Evolutionary conservation across 208 protist species (phyloP), one percentile per base, ranked within the genome.

Genomic region (Crithidia bombi): DNA sequence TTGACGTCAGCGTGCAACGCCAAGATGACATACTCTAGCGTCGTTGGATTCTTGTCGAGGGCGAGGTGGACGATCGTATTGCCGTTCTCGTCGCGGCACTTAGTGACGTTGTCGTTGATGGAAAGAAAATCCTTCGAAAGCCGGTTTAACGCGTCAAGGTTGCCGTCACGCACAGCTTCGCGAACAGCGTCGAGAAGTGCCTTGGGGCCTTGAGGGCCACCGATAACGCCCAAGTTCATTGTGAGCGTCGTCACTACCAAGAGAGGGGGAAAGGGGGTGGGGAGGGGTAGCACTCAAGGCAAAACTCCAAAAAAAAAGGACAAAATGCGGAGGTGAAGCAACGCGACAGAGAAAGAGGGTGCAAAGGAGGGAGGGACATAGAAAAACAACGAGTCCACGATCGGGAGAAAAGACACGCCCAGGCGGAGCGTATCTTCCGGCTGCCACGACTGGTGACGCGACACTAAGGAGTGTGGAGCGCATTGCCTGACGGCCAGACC

Each of bases 11-110:
- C 86, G 57, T 74, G 79, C 61, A 93, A 83, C 28, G 82, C 71
- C 23, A 85, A 65, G 44, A 97, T 75, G 28, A 87, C 82, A 73
- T 85, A 94, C 58, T 75, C 65, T 14, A 97, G 76, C 15, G 88
- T 88, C 19, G 75, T 64, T 7, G 85, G 69, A 66, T 73, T 91
- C 62, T 92, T 95, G 28, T 78, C 81, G 2, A 95, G 69, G 14
- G 92, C 82, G 5, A 94, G 72, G 73, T 97, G 92, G 23, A 81
- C 81, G 36, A 95, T 80, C 2, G 92, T 92, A 76, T 97, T 95
- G 57, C 89, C 89, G 64, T 80, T 90, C 46, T 89, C 87, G 65
- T 97, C 92, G 23, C 93, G 65, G 65, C 92, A 97, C 57, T 97
- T 97, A 14, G 67, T 36, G 3, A 94, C 78, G 67, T 97, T 97